Conservation (phyloP, 2,329 filamentous ascomycete genomes). For the Lachnellula arida region DNA sequence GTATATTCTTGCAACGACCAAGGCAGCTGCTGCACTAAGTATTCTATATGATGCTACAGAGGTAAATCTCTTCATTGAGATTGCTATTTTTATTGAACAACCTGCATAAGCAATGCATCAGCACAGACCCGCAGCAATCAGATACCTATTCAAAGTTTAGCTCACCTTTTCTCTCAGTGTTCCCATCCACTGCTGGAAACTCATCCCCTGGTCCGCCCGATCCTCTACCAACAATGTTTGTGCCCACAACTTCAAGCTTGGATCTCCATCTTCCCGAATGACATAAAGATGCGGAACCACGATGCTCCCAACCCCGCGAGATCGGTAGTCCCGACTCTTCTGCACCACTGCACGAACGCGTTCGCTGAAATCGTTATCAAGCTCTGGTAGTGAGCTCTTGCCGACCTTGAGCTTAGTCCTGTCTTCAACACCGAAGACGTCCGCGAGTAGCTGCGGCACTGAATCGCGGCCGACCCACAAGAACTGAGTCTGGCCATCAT, state of each 20-base stretch:
- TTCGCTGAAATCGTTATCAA: constrained; percentile 97
- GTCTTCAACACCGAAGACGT: constrained; percentile 88
- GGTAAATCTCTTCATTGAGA: constrained; percentile 2
- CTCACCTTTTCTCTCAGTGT: constrained; percentile 89
- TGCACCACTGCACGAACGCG: constrained; percentile 83
- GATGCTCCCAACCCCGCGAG: constrained; percentile 87
- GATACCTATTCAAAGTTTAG: constrained; percentile 12
- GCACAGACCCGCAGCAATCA: constrained; percentile 21
- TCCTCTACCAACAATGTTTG: constrained; percentile 95
- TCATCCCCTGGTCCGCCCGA: constrained; percentile 87
- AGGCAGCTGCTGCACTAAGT: constrained; percentile 5
- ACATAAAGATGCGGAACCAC: constrained; percentile 90
- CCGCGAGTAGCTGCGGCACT: constrained; percentile 78
- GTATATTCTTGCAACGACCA: constrained; percentile 7
- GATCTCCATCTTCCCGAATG: constrained; percentile 92
- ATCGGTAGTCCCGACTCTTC: constrained; percentile 84
- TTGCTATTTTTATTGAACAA: constrained; percentile 25
- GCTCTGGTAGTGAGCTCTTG: constrained; percentile 78
- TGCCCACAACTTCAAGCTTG: constrained; percentile 91
- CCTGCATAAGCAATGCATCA: constrained; percentile 24
- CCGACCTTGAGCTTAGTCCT: constrained; percentile 82
- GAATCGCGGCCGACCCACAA: constrained; percentile 93
- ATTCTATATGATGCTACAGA: constrained; percentile 25
- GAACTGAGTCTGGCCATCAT: constrained; percentile 97
- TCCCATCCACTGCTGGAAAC: constrained; percentile 90